Conservation (phyloP, 106 monocot species). For the Dioscorea zingiberensis region DNA sequence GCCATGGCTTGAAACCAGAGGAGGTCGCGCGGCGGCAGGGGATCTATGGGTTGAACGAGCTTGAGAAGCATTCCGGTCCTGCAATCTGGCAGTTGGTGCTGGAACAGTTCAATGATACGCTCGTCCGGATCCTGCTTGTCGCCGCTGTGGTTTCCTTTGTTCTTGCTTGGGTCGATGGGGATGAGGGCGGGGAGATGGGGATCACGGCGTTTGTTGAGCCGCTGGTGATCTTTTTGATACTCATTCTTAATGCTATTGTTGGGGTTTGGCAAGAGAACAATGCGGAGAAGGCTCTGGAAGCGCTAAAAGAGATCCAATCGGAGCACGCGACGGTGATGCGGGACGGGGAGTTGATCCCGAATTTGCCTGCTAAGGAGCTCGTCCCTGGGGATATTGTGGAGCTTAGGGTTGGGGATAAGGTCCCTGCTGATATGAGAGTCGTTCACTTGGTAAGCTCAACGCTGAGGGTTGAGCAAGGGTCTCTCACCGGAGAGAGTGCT, state of each 20-base stretch:
- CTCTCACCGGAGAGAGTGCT: slow-evolving; percentile 57
- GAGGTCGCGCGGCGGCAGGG: slow-evolving; percentile 42
- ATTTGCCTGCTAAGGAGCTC: slow-evolving; percentile 50
- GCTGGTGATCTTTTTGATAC: slow-evolving; percentile 73
- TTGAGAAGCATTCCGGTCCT: slow-evolving; percentile 80
- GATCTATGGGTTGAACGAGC: slow-evolving; percentile 71
- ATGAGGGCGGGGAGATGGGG: slow-evolving; percentile 65
- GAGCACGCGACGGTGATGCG: slow-evolving; percentile 65
- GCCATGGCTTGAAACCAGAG: slow-evolving; percentile 42
- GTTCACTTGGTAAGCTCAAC: slow-evolving; percentile 48
- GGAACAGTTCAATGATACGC: slow-evolving; percentile 91
- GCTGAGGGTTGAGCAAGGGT: slow-evolving; percentile 56
- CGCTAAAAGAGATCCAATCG: slow-evolving; percentile 84
- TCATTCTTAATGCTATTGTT: slow-evolving; percentile 75
- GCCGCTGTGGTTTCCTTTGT: slow-evolving; percentile 89
- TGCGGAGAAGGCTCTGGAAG: slow-evolving; percentile 89
- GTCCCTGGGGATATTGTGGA: slow-evolving; percentile 64
- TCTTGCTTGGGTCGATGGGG: slow-evolving; percentile 68
- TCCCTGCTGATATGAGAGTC: slow-evolving; percentile 61
- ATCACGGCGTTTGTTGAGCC: slow-evolving; percentile 93
- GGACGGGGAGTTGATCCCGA: slow-evolving; percentile 41
- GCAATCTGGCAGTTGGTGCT: slow-evolving; percentile 75
- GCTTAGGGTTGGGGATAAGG: slow-evolving; percentile 53
- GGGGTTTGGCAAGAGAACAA: slow-evolving; percentile 96
- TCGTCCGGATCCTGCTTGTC: slow-evolving; percentile 87